Percentiles rank a stretch among this genome's conserved stretches.
Evolutionary conservation across 2,329 filamentous ascomycete genomes (phyloP).

Genomic region (Ceratocystis papillata): DNA sequence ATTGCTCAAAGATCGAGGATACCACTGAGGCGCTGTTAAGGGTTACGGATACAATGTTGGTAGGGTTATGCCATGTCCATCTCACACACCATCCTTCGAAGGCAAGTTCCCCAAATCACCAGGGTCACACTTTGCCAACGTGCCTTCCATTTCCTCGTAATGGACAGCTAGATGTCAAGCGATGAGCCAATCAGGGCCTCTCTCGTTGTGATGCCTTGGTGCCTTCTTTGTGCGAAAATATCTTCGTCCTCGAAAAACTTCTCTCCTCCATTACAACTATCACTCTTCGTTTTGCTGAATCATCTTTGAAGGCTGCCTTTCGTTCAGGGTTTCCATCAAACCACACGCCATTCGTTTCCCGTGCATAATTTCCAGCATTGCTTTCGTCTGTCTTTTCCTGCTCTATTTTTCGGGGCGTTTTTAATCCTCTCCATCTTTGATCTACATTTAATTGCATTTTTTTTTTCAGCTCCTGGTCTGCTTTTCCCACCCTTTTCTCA

Average conservation of each 20-base stretch:
- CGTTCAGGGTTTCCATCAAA: background rate
- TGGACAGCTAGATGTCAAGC: background rate
- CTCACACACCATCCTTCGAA: background rate
- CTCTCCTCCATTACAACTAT: background rate
- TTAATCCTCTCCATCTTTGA: background rate
- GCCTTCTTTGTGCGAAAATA: background rate
- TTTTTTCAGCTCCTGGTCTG: conserved; percentile 1
- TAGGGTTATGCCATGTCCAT: background rate
- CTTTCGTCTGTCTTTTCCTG: background rate
- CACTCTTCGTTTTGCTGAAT: background rate
- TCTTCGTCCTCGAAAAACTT: background rate
- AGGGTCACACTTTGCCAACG: background rate
- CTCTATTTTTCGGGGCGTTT: background rate
- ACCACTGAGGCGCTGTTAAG: background rate
- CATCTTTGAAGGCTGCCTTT: background rate
- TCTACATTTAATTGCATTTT: background rate
- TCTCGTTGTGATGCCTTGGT: background rate
- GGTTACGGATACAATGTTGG: background rate
- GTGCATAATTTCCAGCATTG: conserved; percentile 7
- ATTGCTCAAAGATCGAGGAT: background rate
- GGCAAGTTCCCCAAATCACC: background rate
- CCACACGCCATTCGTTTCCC: background rate
- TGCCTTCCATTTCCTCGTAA: conserved; percentile 11
- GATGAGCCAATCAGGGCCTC: background rate
- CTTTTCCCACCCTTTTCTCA: background rate